Conservation (phyloP, 768 basidiomycete species). For the Pleurotus eryngii region DNA sequence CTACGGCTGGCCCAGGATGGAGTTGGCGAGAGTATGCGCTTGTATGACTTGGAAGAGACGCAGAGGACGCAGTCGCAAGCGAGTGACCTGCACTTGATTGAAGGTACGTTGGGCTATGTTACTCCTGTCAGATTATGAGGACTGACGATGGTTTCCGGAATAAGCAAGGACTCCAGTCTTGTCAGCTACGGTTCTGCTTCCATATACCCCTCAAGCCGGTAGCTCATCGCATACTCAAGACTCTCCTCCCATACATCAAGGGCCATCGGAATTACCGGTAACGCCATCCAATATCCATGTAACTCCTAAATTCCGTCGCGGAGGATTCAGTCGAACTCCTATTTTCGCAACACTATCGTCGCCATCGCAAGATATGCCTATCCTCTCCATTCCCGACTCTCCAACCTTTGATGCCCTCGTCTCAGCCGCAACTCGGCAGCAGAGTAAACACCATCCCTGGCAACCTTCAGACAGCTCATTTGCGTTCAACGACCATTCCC, state of each 20-base stretch:
- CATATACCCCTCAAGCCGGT: not conserved
- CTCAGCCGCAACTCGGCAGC: not conserved
- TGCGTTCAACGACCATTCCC: not conserved
- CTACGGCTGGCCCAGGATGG: conserved; percentile 43
- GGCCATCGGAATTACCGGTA: not conserved
- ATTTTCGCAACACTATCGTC: conserved; percentile 22
- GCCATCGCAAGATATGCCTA: conserved; percentile 14
- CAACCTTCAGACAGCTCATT: not conserved
- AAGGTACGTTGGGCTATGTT: too few species aligned
- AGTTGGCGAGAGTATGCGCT: conserved; percentile 34
- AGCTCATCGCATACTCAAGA: not conserved
- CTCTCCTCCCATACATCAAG: not conserved
- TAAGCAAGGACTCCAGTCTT: not conserved
- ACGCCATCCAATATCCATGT: not conserved
- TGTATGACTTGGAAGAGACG: conserved; percentile 12
- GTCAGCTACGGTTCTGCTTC: not conserved
- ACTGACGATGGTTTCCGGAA: too few species aligned
- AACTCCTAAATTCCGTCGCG: too few species aligned
- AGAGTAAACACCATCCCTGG: not conserved
- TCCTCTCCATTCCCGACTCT: conserved; percentile 20
- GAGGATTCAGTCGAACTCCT: conserved; percentile 5
- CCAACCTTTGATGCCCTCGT: conserved; percentile 15
- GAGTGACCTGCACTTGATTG: too few species aligned
- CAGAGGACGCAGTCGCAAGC: not conserved
- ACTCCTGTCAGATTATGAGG: too few species aligned